Evolutionary conservation across 2,329 filamentous ascomycete genomes (phyloP).

Genomic region (Paramyrothecium roridum): DNA sequence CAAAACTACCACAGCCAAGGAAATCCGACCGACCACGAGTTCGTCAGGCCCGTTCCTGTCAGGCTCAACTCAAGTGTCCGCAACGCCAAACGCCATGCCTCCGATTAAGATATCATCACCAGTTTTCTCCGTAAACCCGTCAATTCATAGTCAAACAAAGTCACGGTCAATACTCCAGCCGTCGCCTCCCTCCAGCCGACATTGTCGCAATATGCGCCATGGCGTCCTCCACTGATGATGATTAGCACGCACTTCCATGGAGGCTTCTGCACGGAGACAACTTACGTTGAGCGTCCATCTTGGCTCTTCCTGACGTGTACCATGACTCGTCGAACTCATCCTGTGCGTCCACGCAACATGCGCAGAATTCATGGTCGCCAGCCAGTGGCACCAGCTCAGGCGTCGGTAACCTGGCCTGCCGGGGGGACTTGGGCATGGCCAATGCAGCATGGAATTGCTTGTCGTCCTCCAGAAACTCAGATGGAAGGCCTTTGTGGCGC

Average conservation of each 20-base stretch:
- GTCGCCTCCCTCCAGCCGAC: neutral
- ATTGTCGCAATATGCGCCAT: conserved; percentile 1
- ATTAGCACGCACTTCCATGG: neutral
- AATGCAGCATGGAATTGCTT: neutral
- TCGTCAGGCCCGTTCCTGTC: too few species aligned
- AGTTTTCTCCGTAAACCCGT: too few species aligned
- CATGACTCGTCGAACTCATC: conserved; percentile 2
- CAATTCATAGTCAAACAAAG: too few species aligned
- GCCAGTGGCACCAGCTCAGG: conserved; percentile 2
- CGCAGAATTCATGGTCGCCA: conserved; percentile 1
- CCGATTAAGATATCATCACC: too few species aligned
- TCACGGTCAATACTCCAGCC: neutral
- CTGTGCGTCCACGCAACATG: conserved; percentile 1
- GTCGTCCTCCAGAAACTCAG: neutral
- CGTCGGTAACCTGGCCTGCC: neutral
- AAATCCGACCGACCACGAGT: neutral
- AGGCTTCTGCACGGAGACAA: neutral
- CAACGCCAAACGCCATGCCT: too few species aligned
- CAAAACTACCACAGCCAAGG: neutral
- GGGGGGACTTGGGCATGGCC: neutral
- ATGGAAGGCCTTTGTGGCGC: neutral
- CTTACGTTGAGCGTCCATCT: conserved; percentile 4
- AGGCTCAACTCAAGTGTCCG: too few species aligned
- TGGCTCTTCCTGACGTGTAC: neutral
- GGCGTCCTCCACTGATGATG: neutral